Base-by-base conservation (phyloP, 306 rosid genomes). In the Pueraria montana region DNA sequence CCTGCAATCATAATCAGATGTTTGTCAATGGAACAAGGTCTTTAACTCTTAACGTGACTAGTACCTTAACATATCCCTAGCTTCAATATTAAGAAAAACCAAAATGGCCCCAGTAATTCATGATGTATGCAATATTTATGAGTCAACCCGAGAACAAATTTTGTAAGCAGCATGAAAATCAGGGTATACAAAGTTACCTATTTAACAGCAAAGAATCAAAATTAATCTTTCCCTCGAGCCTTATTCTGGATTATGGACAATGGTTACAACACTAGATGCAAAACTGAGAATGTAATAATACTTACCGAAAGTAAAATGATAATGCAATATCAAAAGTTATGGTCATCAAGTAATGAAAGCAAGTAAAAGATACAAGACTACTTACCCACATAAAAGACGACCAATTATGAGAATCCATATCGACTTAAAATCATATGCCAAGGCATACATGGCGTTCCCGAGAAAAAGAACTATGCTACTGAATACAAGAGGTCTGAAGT, bases 331-430 rank as follows among this genome's bases (percentile, higher is more conserved):
- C 26, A 62, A 58, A 77, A 42, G 62, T 48, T 34, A 30, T 8
- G 20, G 27, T 21, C 24, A 46, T 64, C 74, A 80, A 76, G 76
- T 49, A 67, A 56, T 78, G 48, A 42, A 65, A 30, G 12, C 40
- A 83, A 76, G 49, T 48, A 46, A 52, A 46, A 78, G 62, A 50
- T 80, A 76, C 68, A 82, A 74, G 70, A 72, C 52, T 34, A 62
- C 94, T 79, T 84, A 94, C 98, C 98, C 97, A 82, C 98, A 94
- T 58, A 87, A 81, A 82, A 94, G 91, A 65, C 98, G 98, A 49
- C 98, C 98, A 43, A 89, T 23, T 80, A 94, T 74, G 85, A 94
- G 98, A 82, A 94, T 87, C 94, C 96, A 89, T 81, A 94, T 87
- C 14, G 98, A 94, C 46, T 85, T 43, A 74, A 92, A 77, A 87